Conservation (phyloP, 352 stramenopile species). For the Thraustochytrium striatum region DNA sequence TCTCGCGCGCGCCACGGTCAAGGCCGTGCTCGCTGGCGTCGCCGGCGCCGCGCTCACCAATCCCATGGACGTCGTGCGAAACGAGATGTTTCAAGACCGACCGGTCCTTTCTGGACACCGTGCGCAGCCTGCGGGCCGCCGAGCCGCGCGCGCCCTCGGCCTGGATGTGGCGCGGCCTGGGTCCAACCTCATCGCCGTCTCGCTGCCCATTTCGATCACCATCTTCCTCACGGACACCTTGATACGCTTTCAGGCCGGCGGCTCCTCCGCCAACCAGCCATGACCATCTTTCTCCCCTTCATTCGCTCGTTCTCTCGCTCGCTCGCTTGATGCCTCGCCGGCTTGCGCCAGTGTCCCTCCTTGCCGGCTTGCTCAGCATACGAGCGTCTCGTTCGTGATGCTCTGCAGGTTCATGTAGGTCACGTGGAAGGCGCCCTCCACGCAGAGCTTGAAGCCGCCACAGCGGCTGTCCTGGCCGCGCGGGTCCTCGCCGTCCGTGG, state of each 20-base stretch:
- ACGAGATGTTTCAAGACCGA: conserved; percentile 82
- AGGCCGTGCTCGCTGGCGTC: conserved; percentile 63
- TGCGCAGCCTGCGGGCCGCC: no score
- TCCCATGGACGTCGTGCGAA: conserved; percentile 74
- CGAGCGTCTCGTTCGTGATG: not conserved
- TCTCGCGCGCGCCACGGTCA: conserved; percentile 62
- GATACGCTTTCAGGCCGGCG: conserved; percentile 16
- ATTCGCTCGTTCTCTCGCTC: no score
- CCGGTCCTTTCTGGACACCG: no score
- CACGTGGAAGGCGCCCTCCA: conserved; percentile 28
- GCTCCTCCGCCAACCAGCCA: not conserved
- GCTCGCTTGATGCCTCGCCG: no score
- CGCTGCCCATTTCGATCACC: conserved; percentile 69
- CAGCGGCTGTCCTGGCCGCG: conserved; percentile 1
- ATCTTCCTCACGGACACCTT: conserved; percentile 74
- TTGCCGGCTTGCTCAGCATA: conserved; percentile 38
- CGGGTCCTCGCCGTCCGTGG: conserved; percentile 25
- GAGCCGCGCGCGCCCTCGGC: conserved; percentile 59
- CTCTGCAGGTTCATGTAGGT: conserved; percentile 44
- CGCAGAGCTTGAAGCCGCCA: conserved; percentile 42
- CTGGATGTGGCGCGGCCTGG: no score
- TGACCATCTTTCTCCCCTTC: no score
- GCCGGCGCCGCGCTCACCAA: conserved; percentile 73
- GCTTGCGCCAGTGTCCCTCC: not conserved
- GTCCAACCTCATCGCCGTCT: conserved; percentile 76